Base-by-base conservation (phyloP, 306 rosid species). In the Ceratonia siliqua region DNA sequence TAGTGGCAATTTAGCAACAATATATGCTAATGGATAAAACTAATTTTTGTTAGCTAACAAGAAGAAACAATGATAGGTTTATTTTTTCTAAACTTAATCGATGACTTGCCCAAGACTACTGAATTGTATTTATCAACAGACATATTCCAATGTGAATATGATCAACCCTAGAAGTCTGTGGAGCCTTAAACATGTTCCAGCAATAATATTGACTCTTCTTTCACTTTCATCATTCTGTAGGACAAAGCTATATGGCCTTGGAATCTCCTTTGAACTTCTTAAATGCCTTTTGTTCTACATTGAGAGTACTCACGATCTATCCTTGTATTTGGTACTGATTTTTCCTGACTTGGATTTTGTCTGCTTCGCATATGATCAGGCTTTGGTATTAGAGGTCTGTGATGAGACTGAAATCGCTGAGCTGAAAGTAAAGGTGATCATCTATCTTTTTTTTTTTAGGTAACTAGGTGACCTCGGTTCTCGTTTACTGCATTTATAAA, bases 331-430 rank as follows among this genome's bases (percentile, higher is more conserved):
- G 38, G 27, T 64, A 62, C 25, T 59, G 22, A 27, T 38, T 72
- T 42, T 53, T 30, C 77, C 76, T 80, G 58, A 80, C 68, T 75
- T 83, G 79, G 72, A 64, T 8, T 15, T 0, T 27, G 64, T 38
- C 76, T 79, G 73, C 17, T 50, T 73, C 72, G 62, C 22, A 6
- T 58, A 72, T 78, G 62, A 76, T 73, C 80, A 91, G 95, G 95
- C 87, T n/a, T 75, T 91, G 80, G 68, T 91, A 67, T 85, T 84
- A 77, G 93, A 89, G 72, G 97, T 91, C 36, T 91, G 95, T 52
- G 95, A 91, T 24, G 97, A 91, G 85, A 89, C 95, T 68, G 83
- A 91, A 62, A 66, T 91, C 30, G 95, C 97, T 68, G 97, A 91
- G 84, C 89, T 89, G 70, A 86, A 85, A 83, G 75, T 91, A 59